Conservation (phyloP, 306 rosid species). For the Begonia peltatifolia region DNA sequence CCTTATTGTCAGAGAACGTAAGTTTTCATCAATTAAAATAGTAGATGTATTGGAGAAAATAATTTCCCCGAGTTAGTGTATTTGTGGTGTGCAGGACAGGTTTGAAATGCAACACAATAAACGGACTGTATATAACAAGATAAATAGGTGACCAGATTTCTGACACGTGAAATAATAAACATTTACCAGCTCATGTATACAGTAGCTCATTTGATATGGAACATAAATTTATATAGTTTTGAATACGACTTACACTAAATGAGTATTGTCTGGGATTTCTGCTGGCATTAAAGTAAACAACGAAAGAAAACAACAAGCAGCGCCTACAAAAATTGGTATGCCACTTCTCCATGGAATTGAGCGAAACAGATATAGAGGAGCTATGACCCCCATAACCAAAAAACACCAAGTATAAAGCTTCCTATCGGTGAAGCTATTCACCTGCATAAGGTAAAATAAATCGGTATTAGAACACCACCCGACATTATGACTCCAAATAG, state of each 20-base stretch:
- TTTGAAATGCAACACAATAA: no score
- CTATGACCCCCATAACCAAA: slow-evolving; percentile 36
- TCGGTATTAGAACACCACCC: not conserved
- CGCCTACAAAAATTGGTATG: slow-evolving; percentile 48
- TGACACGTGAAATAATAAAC: no score
- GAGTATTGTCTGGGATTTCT: slow-evolving; percentile 78
- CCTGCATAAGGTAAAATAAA: slow-evolving; percentile 33
- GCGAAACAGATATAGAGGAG: slow-evolving; percentile 38
- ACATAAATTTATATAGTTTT: no score
- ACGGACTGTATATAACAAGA: no score
- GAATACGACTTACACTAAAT: slow-evolving; percentile 48
- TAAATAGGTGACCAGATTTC: no score
- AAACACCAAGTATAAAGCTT: slow-evolving; percentile 80
- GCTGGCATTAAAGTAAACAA: slow-evolving; percentile 90
- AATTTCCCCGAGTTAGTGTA: no score
- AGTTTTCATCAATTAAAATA: no score
- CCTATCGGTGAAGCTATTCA: slow-evolving; percentile 75
- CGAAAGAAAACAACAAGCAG: slow-evolving; percentile 67
- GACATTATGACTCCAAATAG: not conserved
- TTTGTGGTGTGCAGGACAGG: no score
- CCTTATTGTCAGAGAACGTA: no score
- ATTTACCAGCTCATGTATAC: no score
- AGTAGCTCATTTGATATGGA: no score
- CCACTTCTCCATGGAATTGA: slow-evolving; percentile 74
- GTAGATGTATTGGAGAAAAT: no score